Evolutionary conservation across 192 early-diverging fungal genomes (phyloP), one percentile per base, ranked within the genome.

Genomic region (Linnemannia hyalina): DNA sequence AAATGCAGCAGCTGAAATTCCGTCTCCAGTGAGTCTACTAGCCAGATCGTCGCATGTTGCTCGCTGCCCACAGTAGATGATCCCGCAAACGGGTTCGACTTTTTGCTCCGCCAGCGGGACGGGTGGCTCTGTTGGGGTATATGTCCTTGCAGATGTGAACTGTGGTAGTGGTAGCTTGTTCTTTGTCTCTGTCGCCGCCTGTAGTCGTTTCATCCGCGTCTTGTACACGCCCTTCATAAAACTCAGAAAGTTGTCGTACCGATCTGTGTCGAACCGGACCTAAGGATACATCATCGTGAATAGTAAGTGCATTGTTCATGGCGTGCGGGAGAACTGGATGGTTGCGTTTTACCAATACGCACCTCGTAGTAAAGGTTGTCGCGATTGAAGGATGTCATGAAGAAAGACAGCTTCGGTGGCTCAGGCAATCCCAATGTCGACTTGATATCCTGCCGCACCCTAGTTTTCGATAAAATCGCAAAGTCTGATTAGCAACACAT

Each of bases 51-150:
- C 84, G 42, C 84, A 86, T 44, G 38, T 81, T 22, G 65, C 18
- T 23, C 84, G 74, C 35, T 86, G 84, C 13, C 84, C 84, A 44
- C 84, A 86, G 41, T 86, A 86, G 22, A 86, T 81, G 18, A 86
- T 79, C 32, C 84, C 84, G 32, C 75, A 76, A 6, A 86, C 75
- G 40, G 79, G 22, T 35, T 80, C 78, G 10, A 60, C 15, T 23
- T 74, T 68, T 46, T 46, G 72, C 32, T 15, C 40, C 47, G 52
- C 1, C 29, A 49, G 3, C n/a, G 41, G 20, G 42, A 42, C 35
- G n/a, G 60, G 60, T 65, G 29, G 42, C 22, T 35, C 44, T 32
- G 55, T 3, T 35, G 49, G 42, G 6, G 46, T 49, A 42, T 23
- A 16, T 77, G 65, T 29, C 15, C 57, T 26, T 55, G 52, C 18